These are phyloP conservation scores for Osmanthus fragrans DNA, from an alignment of 257 asterid species.

Conservation along the genomic window DNA sequence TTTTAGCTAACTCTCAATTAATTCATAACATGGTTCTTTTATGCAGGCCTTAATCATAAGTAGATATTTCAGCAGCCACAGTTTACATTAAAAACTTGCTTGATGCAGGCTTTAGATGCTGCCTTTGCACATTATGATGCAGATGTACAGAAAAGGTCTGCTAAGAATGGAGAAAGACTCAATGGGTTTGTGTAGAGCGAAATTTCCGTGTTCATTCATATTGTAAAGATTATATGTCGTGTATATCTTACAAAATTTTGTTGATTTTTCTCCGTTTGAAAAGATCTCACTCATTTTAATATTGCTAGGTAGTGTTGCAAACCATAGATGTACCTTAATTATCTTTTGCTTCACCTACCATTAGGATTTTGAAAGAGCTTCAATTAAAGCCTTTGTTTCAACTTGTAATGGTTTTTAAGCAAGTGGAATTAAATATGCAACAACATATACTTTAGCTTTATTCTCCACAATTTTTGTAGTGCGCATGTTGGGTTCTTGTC, in stretches of 20 bases:
- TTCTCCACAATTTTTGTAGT: too few relatives aligned
- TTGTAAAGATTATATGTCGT: slow-evolving; percentile 7
- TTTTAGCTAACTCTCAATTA: slow-evolving; percentile 19
- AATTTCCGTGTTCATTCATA: not conserved
- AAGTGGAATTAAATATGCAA: too few relatives aligned
- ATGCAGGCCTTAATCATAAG: too few relatives aligned
- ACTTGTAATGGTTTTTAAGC: too few relatives aligned
- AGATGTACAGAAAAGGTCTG: slow-evolving; percentile 66
- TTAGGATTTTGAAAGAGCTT: not conserved
- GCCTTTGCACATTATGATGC: slow-evolving; percentile 94
- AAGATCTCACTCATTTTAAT: not conserved
- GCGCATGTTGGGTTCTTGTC: too few relatives aligned
- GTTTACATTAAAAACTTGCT: slow-evolving; percentile 13
- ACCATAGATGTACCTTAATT: not conserved
- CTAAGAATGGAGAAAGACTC: slow-evolving; percentile 60
- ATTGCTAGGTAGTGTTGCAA: too few relatives aligned
- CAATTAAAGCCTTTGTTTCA: not conserved
- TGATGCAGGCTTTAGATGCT: slow-evolving; percentile 87
- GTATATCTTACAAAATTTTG: slow-evolving; percentile 30
- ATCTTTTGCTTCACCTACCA: not conserved
- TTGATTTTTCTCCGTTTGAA: not conserved
- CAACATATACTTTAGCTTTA: too few relatives aligned
- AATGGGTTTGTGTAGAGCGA: slow-evolving; percentile 51
- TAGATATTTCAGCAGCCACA: too few relatives aligned
- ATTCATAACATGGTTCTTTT: too few relatives aligned